Conservation (phyloP, 352 stramenopile species). For the Globisporangium nunn region DNA sequence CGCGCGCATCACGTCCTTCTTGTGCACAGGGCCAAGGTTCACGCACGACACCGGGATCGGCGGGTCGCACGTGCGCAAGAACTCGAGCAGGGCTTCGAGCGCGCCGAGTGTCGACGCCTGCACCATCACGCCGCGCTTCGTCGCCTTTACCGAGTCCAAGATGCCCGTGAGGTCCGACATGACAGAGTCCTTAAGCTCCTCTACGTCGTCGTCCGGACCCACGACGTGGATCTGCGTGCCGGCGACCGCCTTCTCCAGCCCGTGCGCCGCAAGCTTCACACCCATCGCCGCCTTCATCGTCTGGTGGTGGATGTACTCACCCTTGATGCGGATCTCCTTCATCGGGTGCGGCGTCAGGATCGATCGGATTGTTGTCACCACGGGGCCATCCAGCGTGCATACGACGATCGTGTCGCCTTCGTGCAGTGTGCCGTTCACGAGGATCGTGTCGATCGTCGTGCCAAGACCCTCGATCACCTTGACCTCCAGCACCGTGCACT, state of each 20-base stretch:
- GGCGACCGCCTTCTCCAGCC: constrained; percentile 97
- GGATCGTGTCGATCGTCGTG: constrained; percentile 98
- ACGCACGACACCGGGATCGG: constrained; percentile 93
- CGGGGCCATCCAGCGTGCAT: constrained; percentile 96
- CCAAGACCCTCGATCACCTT: constrained; percentile 99
- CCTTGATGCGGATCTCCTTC: constrained; percentile 96
- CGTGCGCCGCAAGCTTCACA: constrained; percentile 97
- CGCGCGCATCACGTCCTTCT: constrained; percentile 98
- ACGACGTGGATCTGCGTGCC: constrained; percentile 97
- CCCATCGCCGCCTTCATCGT: constrained; percentile 97
- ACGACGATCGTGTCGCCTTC: constrained; percentile 97
- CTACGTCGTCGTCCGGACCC: constrained; percentile 94
- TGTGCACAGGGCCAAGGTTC: constrained; percentile 97
- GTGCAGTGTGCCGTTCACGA: constrained; percentile 95
- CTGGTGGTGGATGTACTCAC: constrained; percentile 94
- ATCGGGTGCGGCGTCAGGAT: constrained; percentile 97
- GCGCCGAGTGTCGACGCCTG: constrained; percentile 98
- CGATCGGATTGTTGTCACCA: constrained; percentile 96
- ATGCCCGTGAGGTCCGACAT: constrained; percentile 96
- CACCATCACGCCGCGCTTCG: constrained; percentile 96
- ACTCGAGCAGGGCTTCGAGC: constrained; percentile 97
- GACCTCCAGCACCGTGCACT: constrained; percentile 98
- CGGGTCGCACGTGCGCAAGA: constrained; percentile 91
- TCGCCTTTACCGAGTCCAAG: constrained; percentile 93
- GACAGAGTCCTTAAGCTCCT: constrained; percentile 96